Percentiles rank a stretch among this genome's conserved stretches.
Conservation (phyloP, 768 basidiomycete genomes). For the Trametes villosa region DNA sequence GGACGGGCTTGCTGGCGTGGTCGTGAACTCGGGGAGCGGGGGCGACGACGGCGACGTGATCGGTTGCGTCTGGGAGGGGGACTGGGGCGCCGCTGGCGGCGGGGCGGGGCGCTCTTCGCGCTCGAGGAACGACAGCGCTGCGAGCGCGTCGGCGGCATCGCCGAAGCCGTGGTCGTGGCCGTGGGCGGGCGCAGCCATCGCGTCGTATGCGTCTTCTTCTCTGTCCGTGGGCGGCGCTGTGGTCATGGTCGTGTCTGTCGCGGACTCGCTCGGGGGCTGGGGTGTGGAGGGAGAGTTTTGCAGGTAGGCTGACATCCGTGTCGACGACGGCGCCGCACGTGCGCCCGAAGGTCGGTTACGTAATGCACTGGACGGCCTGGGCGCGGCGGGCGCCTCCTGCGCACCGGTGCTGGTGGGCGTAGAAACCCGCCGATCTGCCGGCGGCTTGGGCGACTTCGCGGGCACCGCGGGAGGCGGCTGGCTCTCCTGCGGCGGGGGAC, state of each 20-base stretch:
- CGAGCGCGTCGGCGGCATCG: conserved; percentile 76
- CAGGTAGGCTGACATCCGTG: conserved; percentile 25
- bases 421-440: conserved; percentile 1
- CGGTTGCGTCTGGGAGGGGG: conserved; percentile 38
- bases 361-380: conserved; percentile 39
- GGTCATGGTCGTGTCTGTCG: conserved; percentile 26
- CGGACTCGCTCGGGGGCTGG: conserved; percentile 10
- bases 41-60: conserved; percentile 34
- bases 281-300: conserved; percentile 23
- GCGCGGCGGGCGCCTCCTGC: conserved; percentile 17
- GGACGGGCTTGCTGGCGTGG: conserved; percentile 33
- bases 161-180: conserved; percentile 20
- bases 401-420: too few species aligned
- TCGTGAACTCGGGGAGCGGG: conserved; percentile 29
- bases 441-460: conserved; percentile 17
- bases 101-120: conserved; percentile 42
- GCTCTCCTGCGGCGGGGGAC: conserved; percentile 12
- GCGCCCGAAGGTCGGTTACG: conserved; percentile 78
- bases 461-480: conserved; percentile 18
- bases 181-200: conserved; percentile 12
- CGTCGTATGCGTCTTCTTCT: conserved; percentile 12
- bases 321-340: conserved; percentile 64
- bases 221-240: conserved; percentile 16
- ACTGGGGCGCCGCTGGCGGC: conserved; percentile 37
- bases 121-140: conserved; percentile 77